Evolutionary conservation across 441 rosid species (phyloP), one percentile per base, ranked within the genome.

Genomic region (Aleurites moluccanus): DNA sequence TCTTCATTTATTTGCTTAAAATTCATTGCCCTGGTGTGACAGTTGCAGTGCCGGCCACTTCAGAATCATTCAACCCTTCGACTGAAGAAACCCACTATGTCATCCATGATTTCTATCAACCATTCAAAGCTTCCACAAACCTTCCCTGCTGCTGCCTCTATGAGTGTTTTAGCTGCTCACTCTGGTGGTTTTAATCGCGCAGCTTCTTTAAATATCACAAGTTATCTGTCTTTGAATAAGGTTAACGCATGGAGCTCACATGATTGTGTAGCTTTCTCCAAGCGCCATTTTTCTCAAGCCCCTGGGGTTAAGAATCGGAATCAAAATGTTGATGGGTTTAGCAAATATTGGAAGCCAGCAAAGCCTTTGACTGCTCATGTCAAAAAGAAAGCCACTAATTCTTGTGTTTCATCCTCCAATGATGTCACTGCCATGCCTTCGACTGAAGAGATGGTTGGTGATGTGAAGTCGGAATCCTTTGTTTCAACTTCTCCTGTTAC

Each of bases 41-140:
- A 81, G 85, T 84, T 94, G 77, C 93, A 87, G 77, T 82, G 69
- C 79, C 73, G 82, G 79, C 74, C 75, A 11, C 64, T 83, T 76
- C 85, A 77, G 71, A 79, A 73, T 80, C 69, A 77, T 71, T 56
- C 81, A 7, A 78, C 66, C 21, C 73, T 84, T 61, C 81, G 79
- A 62, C 78, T 83, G 20, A 80, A 47, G 67, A 83, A 83, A 28
- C 71, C 49, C 63, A 75, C 64, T 25, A 74, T 77, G 38, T 74
- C 76, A 67, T 78, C 80, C 42, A 18, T 61, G 66, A 35, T 61
- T 23, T 44, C 67, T 44, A 44, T 78, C 50, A 73, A 30, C 75
- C 67, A 40, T 59, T 44, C 72, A 23, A 72, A 69, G 67, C 61
- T 56, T 67, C 45, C 44, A 16, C 69, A 28, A 9, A 15, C 63